Conservation (phyloP, 164 flowering plant species). For the Santalum album region DNA sequence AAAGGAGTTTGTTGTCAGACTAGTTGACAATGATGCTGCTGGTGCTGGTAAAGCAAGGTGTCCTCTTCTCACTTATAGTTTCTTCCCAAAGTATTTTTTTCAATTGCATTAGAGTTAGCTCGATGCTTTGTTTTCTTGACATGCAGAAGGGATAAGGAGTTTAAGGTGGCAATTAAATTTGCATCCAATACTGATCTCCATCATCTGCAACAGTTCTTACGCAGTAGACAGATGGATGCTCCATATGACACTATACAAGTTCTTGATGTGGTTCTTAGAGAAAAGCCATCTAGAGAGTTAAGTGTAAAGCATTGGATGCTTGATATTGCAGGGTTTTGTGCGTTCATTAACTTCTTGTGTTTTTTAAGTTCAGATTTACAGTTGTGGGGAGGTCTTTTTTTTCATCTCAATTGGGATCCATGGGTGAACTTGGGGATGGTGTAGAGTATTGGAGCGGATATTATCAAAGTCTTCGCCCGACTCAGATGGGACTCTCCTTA, state of each 20-base stretch:
- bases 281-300: conserved; percentile 31
- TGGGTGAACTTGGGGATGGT: conserved; percentile 42
- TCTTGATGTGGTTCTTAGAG: conserved; percentile 62
- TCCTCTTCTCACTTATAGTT: neutral
- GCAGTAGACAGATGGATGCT: conserved; percentile 28
- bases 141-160: conserved; percentile 50
- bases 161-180: conserved; percentile 50
- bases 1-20: conserved; percentile 42
- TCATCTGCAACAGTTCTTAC: conserved; percentile 42
- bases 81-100: neutral
- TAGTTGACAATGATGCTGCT: conserved; percentile 24
- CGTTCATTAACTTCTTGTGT: neutral
- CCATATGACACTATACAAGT: conserved; percentile 71
- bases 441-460: conserved; percentile 69
- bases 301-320: neutral
- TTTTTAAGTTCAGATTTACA: conserved; percentile 20
- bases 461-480: conserved; percentile 65
- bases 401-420: conserved; percentile 17
- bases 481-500: conserved; percentile 78
- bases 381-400: conserved; percentile 72
- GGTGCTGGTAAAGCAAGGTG: conserved; percentile 13
- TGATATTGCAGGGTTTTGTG: neutral
- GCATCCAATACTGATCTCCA: conserved; percentile 42
- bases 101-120: neutral
- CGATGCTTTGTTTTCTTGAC: neutral